Evolutionary conservation across 2,329 filamentous ascomycete species (phyloP), one percentile per base, ranked within the genome.

Genomic region (Xylaria sp.): DNA sequence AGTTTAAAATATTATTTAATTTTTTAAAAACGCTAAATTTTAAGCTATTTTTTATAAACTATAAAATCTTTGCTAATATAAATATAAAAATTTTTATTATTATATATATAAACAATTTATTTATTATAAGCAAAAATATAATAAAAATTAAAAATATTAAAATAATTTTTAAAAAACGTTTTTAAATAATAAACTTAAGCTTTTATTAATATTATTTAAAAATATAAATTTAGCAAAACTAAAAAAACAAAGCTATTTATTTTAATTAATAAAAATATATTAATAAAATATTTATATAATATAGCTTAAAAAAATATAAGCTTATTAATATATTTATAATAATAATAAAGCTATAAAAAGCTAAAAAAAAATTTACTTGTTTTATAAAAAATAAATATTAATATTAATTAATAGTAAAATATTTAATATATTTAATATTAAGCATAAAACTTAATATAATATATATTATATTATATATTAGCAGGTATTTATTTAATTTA

Each of bases 91-190:
- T 63, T 10, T 63, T 63, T 63, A 63, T 63, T 55, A 25, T n/a
- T 18, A 13, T 63, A 23, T 48, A 55, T 57, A 63, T 63, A 18
- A 55, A 63, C 18, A 51, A 61, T n/a, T 51, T 61, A 37, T 51
- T 57, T 12, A 57, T 57, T 5, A 9, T 57, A 2, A 25, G 1
- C 1, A 42, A 58, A 58, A 18, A 58, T n/a, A 6, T 53, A 13
- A 12, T n/a, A 18, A 51, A 63, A 63, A 63, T 63, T 44, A 62
- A 62, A 63, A 47, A 63, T 21, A 13, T 63, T 32, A 63, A 54
- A 63, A 25, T 9, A 32, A 2, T 9, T 48, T 37, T 63, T 25
- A 57, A 18, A 5, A 32, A 32, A 32, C 6, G 12, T 6, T 55
- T 63, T 55, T 63, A 63, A 63, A 63, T 63, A 63, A 63, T 47